phyloP scores from a whole-genome alignment of 257 asterid species.

The Solanum chmielewskii region DNA sequence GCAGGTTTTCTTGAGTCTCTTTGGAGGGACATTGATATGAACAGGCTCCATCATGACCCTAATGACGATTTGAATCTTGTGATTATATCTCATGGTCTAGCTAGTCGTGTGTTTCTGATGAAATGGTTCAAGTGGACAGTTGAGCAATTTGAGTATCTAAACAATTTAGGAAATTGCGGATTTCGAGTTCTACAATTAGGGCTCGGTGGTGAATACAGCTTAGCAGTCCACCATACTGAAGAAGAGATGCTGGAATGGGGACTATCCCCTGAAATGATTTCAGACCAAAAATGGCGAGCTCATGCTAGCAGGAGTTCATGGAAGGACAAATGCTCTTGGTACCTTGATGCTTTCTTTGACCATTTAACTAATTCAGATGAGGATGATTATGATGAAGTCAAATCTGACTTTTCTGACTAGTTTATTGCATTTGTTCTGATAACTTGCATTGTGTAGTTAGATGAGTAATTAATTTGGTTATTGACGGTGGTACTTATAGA shows the following conservation, averaged over 20 bases:
- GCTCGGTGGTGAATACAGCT: constrained; percentile 14
- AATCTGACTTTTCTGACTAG: neutral
- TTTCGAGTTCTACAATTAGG: constrained; percentile 15
- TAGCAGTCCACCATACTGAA: constrained; percentile 18
- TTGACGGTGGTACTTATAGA: neutral
- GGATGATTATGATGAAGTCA: neutral
- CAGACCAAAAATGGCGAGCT: constrained; percentile 18
- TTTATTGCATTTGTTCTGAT: neutral
- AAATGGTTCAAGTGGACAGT: constrained; percentile 22
- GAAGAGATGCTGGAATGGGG: constrained; percentile 20
- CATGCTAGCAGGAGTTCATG: constrained; percentile 8
- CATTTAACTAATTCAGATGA: neutral
- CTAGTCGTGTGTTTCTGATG: constrained; percentile 17
- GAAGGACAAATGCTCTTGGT: constrained; percentile 16
- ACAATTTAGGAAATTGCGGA: constrained; percentile 11
- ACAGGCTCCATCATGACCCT: constrained; percentile 4
- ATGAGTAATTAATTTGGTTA: neutral
- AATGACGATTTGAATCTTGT: constrained; percentile 13
- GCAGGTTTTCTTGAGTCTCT: constrained; percentile 20
- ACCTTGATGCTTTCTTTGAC: constrained; percentile 21
- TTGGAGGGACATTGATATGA: constrained; percentile 25
- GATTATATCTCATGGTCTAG: constrained; percentile 14
- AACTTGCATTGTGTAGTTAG: neutral
- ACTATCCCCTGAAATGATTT: constrained; percentile 14
- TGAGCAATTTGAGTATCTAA: constrained; percentile 13